phyloP scores from a whole-genome alignment of 208 protist species.

The Leishmania guyanensis region DNA sequence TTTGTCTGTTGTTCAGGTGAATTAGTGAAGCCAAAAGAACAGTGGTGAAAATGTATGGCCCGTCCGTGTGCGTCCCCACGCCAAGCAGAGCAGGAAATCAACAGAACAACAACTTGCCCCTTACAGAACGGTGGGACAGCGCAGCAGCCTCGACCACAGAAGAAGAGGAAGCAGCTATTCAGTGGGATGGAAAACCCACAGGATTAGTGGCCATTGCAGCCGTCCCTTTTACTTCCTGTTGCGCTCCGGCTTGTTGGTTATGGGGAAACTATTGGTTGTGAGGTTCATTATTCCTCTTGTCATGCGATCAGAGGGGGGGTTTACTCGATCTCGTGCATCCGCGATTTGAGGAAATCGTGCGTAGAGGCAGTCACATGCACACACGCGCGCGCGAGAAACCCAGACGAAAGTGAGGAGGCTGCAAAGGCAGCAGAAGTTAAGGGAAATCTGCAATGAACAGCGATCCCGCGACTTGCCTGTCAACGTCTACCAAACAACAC shows the following conservation, averaged over 20 bases:
- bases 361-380: background rate
- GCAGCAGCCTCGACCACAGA: background rate
- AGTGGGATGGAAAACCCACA: background rate
- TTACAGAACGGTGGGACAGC: background rate
- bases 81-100: background rate
- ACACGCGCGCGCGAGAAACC: background rate
- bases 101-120: background rate
- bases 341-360: background rate
- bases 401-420: background rate
- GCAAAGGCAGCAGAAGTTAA: background rate
- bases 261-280: background rate
- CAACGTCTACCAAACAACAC: background rate
- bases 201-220: background rate
- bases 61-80: background rate
- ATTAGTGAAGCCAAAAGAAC: background rate
- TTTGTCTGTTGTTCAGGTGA: background rate
- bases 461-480: background rate
- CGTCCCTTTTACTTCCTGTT: background rate
- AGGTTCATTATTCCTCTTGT: background rate
- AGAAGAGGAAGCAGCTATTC: background rate
- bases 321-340: background rate
- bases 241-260: background rate
- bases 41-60: background rate
- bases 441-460: background rate
- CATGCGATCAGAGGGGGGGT: background rate